Conservation (phyloP, 148 eudicot species). For the Camellia granthamiana region DNA sequence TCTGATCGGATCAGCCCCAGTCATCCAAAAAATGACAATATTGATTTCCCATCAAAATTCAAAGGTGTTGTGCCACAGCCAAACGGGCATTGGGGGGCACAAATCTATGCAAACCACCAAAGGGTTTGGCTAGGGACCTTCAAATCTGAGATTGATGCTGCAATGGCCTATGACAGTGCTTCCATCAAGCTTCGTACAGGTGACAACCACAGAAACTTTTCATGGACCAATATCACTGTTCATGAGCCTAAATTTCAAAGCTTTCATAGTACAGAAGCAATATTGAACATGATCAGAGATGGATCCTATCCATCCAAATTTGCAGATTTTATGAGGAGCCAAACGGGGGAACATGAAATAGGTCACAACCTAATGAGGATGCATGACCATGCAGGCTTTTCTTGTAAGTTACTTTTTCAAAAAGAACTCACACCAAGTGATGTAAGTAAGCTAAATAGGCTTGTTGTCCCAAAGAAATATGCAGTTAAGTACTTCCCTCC, state of each 20-base stretch:
- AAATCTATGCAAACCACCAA: constrained; percentile 33
- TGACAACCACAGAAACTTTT: constrained; percentile 28
- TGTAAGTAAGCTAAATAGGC: constrained; percentile 28
- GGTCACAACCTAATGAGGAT: not conserved
- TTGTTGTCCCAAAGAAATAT: constrained; percentile 19
- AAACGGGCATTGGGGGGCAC: constrained; percentile 44
- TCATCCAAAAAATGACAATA: not conserved
- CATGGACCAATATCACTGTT: constrained; percentile 8
- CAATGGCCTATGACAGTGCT: constrained; percentile 38
- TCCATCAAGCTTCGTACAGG: constrained; percentile 25
- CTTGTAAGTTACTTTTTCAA: constrained; percentile 17
- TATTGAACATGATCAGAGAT: constrained; percentile 18
- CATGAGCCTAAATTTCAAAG: constrained; percentile 22
- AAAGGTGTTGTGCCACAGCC: constrained; percentile 40
- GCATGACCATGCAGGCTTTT: not conserved
- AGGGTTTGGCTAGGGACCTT: constrained; percentile 44
- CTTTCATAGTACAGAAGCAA: constrained; percentile 9
- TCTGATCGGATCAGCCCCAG: not conserved
- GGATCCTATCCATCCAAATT: constrained; percentile 21
- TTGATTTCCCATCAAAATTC: constrained; percentile 12
- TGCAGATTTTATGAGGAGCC: constrained; percentile 25
- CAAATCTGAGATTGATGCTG: constrained; percentile 30
- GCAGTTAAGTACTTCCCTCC: constrained; percentile 19
- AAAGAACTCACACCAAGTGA: constrained; percentile 33
- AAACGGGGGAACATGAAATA: constrained; percentile 13